A percentile compares a stretch with the other conserved stretches of the same genome.
phyloP scores from a whole-genome alignment of 148 eudicot genomes.

The Euryodendron excelsum region DNA sequence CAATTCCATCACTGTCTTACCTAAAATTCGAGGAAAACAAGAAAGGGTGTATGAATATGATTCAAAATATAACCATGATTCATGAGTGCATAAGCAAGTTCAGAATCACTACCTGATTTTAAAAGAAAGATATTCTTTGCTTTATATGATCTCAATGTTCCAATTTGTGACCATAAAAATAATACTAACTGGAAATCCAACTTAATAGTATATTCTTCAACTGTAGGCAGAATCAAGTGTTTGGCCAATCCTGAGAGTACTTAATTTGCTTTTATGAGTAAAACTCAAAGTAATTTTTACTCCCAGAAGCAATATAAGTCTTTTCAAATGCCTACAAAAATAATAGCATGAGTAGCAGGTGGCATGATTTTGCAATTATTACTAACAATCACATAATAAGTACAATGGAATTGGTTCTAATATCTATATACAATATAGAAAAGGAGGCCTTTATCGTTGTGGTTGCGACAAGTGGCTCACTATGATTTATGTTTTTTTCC shows the following conservation, averaged over 20 bases:
- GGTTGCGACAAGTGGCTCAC: too few relatives aligned
- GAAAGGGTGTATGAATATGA: neutral
- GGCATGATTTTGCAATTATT: too few relatives aligned
- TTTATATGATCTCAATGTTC: neutral
- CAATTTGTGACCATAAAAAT: neutral
- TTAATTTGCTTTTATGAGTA: neutral
- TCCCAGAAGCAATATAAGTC: neutral
- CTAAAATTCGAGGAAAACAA: neutral
- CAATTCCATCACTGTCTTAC: conserved; percentile 1
- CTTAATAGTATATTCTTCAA: neutral
- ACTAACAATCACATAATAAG: too few relatives aligned
- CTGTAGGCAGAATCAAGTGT: neutral
- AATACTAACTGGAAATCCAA: neutral
- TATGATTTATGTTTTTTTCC: too few relatives aligned
- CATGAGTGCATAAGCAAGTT: neutral
- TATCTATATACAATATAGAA: too few relatives aligned
- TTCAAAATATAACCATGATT: neutral
- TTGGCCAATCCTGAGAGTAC: neutral
- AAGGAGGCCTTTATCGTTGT: too few relatives aligned
- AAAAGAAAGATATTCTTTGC: neutral
- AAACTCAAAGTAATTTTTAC: neutral
- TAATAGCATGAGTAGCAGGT: too few relatives aligned
- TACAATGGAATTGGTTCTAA: too few relatives aligned
- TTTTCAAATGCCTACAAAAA: neutral
- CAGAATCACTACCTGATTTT: neutral